Evolutionary conservation across 805 yeast species (phyloP).

Genomic region (Lipomyces yamanashiensis): DNA sequence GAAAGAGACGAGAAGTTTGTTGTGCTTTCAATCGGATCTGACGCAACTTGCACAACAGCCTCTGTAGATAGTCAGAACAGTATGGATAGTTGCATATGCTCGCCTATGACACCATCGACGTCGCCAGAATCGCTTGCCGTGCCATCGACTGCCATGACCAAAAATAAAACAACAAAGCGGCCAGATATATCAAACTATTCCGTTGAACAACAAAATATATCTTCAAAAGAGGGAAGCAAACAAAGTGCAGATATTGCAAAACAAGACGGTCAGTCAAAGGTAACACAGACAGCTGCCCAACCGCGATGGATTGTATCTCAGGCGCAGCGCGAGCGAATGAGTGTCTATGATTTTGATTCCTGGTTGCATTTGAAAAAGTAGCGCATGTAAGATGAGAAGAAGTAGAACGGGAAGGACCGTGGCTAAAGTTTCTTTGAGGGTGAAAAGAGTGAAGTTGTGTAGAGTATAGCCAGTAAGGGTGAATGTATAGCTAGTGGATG

Average conservation of each 20-base stretch:
- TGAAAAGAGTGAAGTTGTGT: no score
- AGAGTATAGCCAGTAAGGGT: no score
- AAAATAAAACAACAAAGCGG: no score
- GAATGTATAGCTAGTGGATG: no score
- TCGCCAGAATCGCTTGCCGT: background rate
- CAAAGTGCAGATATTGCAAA: background rate
- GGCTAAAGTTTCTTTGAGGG: no score
- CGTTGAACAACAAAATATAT: no score
- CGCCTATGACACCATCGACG: background rate
- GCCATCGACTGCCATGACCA: background rate
- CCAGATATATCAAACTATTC: no score
- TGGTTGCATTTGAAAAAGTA: background rate
- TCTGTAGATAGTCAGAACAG: no score
- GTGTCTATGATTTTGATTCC: constrained; percentile 1
- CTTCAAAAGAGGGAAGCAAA: background rate
- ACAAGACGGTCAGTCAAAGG: background rate
- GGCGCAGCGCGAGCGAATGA: constrained; percentile 8
- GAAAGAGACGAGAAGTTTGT: no score
- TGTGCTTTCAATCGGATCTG: no score
- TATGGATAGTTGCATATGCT: no score
- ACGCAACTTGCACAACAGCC: no score
- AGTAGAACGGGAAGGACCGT: background rate
- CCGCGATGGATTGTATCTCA: constrained; percentile 5
- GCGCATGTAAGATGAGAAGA: background rate
- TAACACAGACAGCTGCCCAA: background rate